Conservation (phyloP, 768 basidiomycete species). For the Xerocomus brunneocitrinus region DNA sequence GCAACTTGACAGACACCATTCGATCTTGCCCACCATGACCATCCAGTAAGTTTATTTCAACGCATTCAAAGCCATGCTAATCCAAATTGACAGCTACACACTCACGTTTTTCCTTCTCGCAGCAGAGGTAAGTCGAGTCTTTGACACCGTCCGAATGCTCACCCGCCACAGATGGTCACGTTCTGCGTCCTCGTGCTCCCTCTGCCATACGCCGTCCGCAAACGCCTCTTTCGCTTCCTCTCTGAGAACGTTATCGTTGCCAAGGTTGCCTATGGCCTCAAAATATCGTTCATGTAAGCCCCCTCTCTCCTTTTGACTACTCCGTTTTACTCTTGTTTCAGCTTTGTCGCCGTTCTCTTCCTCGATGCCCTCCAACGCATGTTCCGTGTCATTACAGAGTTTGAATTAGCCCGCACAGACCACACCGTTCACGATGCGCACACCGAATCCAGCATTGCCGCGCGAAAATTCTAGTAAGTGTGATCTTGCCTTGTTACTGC, state of each 20-base stretch:
- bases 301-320: background rate
- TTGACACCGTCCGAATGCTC: background rate
- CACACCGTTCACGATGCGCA: conserved; percentile 54
- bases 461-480: conserved; percentile 88
- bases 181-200: conserved; percentile 84
- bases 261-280: conserved; percentile 85
- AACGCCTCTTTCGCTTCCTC: conserved; percentile 67
- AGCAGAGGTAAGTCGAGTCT: conserved; percentile 49
- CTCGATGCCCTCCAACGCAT: conserved; percentile 91
- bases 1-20: background rate
- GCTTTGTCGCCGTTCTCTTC: conserved; percentile 85
- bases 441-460: conserved; percentile 84
- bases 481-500: background rate
- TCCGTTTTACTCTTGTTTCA: conserved; percentile 19
- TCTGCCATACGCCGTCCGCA: conserved; percentile 71
- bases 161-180: conserved; percentile 57
- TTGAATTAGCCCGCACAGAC: conserved; percentile 59
- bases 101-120: conserved; percentile 79
- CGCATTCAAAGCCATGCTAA: background rate
- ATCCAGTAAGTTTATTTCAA: conserved; percentile 34
- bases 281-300: conserved; percentile 88
- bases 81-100: conserved; percentile 49
- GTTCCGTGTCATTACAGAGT: conserved; percentile 73
- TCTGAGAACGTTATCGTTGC: conserved; percentile 67
- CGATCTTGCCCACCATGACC: conserved; percentile 36